Percentiles rank a stretch among this genome's conserved stretches.
Evolutionary conservation across 1,139 yeast species (phyloP).

Genomic region (Scheffersomyces titani): DNA sequence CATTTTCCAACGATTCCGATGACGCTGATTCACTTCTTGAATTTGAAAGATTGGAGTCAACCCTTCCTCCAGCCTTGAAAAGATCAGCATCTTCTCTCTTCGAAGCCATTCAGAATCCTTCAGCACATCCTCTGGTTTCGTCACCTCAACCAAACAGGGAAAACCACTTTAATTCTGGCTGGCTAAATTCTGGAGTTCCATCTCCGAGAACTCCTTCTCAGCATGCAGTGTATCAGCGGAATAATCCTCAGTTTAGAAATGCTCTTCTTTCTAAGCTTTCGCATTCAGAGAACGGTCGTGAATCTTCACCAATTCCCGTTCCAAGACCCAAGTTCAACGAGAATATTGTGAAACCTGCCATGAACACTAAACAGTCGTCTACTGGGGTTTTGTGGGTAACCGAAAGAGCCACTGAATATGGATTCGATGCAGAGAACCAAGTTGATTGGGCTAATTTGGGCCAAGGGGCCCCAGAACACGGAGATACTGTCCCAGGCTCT

Average conservation of each 20-base stretch:
- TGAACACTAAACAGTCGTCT: conserved; percentile 62
- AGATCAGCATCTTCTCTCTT: conserved; percentile 44
- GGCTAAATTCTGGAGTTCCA: conserved; percentile 21
- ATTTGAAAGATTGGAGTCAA: conserved; percentile 47
- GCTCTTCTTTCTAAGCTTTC: conserved; percentile 25
- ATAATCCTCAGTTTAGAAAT: conserved; percentile 2
- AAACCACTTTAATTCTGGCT: conserved; percentile 15
- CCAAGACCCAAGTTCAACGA: conserved; percentile 51
- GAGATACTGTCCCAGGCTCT: conserved; percentile 62
- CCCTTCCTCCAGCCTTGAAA: conserved; percentile 45
- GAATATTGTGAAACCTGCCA: conserved; percentile 57
- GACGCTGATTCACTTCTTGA: conserved; percentile 28
- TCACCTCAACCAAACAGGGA: conserved; percentile 7
- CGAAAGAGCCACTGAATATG: conserved; percentile 64
- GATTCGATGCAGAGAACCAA: conserved; percentile 50
- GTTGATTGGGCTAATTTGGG: conserved; percentile 66
- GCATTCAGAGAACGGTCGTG: conserved; percentile 37
- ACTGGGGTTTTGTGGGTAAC: conserved; percentile 75
- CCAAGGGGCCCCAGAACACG: conserved; percentile 73
- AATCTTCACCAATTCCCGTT: conserved; percentile 51
- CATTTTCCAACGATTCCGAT: conserved; percentile 17
- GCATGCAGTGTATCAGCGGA: not conserved
- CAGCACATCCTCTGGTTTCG: conserved; percentile 2
- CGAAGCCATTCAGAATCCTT: conserved; percentile 24
- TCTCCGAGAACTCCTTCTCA: conserved; percentile 19